Evolutionary conservation across 148 eudicot species (phyloP).

Genomic region (Amaranthus palmeri): DNA sequence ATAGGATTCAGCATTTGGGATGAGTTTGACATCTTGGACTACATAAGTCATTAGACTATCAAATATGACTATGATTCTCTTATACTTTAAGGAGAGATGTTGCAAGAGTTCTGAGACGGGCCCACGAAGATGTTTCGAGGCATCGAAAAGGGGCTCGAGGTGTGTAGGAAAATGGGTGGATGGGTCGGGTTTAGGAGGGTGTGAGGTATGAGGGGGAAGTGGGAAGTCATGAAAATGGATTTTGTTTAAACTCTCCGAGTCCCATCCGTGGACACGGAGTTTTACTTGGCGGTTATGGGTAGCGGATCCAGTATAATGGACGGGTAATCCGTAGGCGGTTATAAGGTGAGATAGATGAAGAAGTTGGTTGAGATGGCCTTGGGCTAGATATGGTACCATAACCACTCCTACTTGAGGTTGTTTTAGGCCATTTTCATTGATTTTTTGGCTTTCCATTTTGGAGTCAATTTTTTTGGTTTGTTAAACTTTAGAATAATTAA

Average conservation of each 20-base stretch:
- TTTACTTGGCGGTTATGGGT: constrained; percentile 45
- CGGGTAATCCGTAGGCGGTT: constrained; percentile 37
- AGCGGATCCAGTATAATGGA: constrained; percentile 46
- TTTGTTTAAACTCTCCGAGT: constrained; percentile 11
- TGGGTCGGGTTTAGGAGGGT: constrained; percentile 27
- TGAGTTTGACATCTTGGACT: constrained; percentile 35
- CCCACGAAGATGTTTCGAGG: constrained; percentile 31
- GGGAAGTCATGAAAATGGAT: constrained; percentile 52
- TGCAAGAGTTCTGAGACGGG: constrained; percentile 35
- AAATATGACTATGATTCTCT: constrained; percentile 38
- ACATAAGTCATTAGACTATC: constrained; percentile 49
- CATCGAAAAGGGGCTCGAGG: constrained; percentile 36
- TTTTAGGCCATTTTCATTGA: constrained; percentile 32
- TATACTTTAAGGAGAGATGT: constrained; percentile 28
- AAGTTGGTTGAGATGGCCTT: constrained; percentile 76
- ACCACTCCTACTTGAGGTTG: constrained; percentile 26
- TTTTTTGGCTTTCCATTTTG: constrained; percentile 16
- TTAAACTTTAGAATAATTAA: too few relatives aligned
- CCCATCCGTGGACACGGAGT: constrained; percentile 35
- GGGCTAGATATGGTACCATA: constrained; percentile 59
- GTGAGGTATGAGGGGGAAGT: constrained; percentile 29
- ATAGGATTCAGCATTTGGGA: constrained; percentile 55
- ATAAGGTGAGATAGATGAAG: constrained; percentile 59
- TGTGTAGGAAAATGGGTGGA: constrained; percentile 36
- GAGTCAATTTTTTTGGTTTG: neutral